Conservation (phyloP, 1,284 basidiomycete genomes). For the Cutaneotrichosporon dermatis region DNA sequence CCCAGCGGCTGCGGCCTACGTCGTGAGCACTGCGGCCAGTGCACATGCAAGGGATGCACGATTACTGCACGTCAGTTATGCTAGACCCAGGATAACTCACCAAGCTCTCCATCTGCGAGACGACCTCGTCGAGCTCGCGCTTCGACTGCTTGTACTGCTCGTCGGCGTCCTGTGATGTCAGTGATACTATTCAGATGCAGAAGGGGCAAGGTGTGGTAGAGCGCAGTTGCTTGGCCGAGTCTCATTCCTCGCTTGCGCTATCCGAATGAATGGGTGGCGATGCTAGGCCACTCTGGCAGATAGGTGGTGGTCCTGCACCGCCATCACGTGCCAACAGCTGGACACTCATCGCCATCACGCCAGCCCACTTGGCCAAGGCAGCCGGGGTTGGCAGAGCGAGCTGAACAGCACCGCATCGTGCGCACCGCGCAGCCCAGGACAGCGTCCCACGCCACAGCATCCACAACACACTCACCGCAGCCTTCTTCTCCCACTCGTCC, state of each 20-base stretch:
- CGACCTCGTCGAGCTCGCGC: constrained; percentile 82
- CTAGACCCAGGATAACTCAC: constrained; percentile 24
- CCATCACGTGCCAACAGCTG: no score
- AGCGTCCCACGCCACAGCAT: no score
- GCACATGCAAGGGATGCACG: background rate
- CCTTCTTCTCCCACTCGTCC: constrained; percentile 91
- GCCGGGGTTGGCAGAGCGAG: no score
- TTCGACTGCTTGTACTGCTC: constrained; percentile 73
- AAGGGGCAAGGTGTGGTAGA: background rate
- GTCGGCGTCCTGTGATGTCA: constrained; percentile 60
- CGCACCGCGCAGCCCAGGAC: no score
- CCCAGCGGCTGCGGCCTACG: background rate
- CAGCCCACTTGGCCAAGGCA: no score
- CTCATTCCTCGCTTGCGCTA: no score
- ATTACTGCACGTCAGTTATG: constrained; percentile 6
- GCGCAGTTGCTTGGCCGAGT: no score
- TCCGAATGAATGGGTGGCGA: no score
- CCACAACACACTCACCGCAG: constrained; percentile 59
- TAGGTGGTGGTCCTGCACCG: no score
- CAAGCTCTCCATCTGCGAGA: constrained; percentile 72
- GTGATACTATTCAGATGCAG: background rate
- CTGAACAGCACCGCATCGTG: no score
- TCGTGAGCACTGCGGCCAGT: constrained; percentile 3
- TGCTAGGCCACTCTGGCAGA: no score
- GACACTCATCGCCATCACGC: no score